Base-by-base conservation (phyloP, 768 basidiomycete genomes). In the Neoboletus magnificus region DNA sequence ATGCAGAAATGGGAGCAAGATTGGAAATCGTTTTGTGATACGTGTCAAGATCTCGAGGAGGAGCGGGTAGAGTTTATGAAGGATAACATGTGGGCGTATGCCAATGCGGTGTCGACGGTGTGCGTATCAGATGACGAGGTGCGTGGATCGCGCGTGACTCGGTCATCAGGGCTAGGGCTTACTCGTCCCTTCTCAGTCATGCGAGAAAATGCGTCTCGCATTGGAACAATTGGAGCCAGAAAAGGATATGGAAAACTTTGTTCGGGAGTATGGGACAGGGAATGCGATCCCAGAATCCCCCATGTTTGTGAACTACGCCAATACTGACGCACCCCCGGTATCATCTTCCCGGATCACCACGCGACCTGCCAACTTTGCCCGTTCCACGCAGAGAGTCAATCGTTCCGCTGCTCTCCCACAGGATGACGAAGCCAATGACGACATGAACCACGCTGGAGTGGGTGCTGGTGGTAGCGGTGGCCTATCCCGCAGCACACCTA, bases 71-170 rank as follows among this genome's bases (percentile, higher is more conserved):
- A 94, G 57, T 92, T 96, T 68, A 86, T 89, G 77, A 98, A 96
- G 74, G 92, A 95, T 68, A 91, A 91, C 62, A 80, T 97, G 72
- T 99, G 97, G 96, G 83, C 85, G 8, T 98, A 92, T 69, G 94
- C 97, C 0, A 99, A 99, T 70, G 87, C 89, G 1, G 87, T 97
- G n/a, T 97, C 95, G 15, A 91, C 89, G 12, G 90, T 95, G 15
- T 98, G 97, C 63, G 95, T 99, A 18, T 77, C 86, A 12, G 97
- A 98, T 67, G 97, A 99, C 63, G 93, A 96, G 84, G 92, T 93
- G 64, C 57, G 81, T 75, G 53, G 56, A 36, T 15, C 36, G n/a
- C n/a, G 9, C 40, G 11, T 40, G 29, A 37, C 50, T 62, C 35
- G 20, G 9, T 30, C 12, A 5, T 15, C 8, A 1, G 32, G 4